phyloP scores from a whole-genome alignment of 352 stramenopile genomes.

The Globisporangium iwayamae region DNA sequence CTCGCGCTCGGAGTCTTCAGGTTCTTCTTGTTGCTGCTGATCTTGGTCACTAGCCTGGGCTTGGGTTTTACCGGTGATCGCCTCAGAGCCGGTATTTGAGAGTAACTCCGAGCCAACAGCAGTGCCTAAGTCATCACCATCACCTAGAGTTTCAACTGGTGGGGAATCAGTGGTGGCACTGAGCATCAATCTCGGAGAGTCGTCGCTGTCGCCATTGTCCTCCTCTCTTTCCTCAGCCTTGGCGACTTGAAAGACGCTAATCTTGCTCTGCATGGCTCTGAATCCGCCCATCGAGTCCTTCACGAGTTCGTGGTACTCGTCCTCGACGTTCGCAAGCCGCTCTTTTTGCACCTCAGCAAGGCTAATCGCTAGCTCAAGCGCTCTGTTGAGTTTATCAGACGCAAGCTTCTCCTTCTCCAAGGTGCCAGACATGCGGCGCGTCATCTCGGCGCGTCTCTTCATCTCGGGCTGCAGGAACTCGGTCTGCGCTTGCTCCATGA shows the following conservation, averaged over 20 bases:
- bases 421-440: slow-evolving; percentile 53
- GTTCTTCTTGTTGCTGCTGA: neutral
- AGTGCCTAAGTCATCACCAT: neutral
- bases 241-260: slow-evolving; percentile 31
- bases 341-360: slow-evolving; percentile 33
- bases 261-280: slow-evolving; percentile 17
- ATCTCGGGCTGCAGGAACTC: slow-evolving; percentile 52
- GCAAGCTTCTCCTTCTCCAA: slow-evolving; percentile 56
- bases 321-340: slow-evolving; percentile 36
- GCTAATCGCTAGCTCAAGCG: slow-evolving; percentile 43
- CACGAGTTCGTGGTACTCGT: slow-evolving; percentile 54
- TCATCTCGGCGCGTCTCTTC: slow-evolving; percentile 32
- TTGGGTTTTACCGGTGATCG: neutral
- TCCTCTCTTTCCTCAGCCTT: slow-evolving; percentile 17
- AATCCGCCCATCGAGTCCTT: slow-evolving; percentile 29
- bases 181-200: neutral
- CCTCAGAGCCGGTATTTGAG: neutral
- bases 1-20: neutral
- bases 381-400: slow-evolving; percentile 40
- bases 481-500: slow-evolving; percentile 44
- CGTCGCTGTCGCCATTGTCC: neutral
- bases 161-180: neutral
- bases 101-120: neutral
- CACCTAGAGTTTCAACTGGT: neutral
- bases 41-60: neutral